Conservation (phyloP, 805 yeast genomes). For the Candida tammaniensis region DNA sequence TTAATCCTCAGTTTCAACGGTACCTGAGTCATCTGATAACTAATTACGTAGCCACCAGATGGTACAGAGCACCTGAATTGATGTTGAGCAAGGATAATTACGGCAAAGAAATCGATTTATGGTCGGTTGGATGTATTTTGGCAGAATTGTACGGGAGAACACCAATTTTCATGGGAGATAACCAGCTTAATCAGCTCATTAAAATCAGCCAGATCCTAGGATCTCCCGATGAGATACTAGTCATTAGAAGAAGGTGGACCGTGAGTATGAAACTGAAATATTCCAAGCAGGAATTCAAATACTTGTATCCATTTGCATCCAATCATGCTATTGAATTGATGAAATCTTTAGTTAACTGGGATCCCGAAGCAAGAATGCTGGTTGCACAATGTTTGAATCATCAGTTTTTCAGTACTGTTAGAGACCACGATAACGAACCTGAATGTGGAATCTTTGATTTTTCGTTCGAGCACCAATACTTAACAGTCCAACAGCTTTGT, state of each 20-base stretch:
- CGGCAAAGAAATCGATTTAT: conserved; percentile 73
- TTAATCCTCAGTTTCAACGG: conserved; percentile 29
- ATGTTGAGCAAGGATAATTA: conserved; percentile 56
- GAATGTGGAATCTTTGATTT: conserved; percentile 56
- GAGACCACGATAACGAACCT: conserved; percentile 58
- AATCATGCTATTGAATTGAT: conserved; percentile 51
- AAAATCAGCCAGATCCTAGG: conserved; percentile 73
- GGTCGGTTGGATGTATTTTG: conserved; percentile 92
- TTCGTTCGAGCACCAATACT: conserved; percentile 49
- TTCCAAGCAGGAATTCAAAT: conserved; percentile 43
- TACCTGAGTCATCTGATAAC: conserved; percentile 49
- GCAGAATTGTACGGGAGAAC: conserved; percentile 80
- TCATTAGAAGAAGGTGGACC: conserved; percentile 31
- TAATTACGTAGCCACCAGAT: conserved; percentile 87
- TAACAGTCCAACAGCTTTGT: conserved; percentile 37
- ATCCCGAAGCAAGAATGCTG: conserved; percentile 48
- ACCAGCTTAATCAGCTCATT: conserved; percentile 65
- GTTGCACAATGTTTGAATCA: conserved; percentile 60
- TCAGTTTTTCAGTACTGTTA: conserved; percentile 50
- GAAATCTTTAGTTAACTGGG: conserved; percentile 61
- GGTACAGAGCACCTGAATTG: conserved; percentile 95
- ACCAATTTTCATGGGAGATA: conserved; percentile 78
- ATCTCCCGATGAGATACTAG: conserved; percentile 52
- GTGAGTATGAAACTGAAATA: conserved; percentile 38
- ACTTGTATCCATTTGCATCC: conserved; percentile 63